Evolutionary conservation across 495 filamentous ascomycete genomes (phyloP).

Genomic region (Penicillium soppii): DNA sequence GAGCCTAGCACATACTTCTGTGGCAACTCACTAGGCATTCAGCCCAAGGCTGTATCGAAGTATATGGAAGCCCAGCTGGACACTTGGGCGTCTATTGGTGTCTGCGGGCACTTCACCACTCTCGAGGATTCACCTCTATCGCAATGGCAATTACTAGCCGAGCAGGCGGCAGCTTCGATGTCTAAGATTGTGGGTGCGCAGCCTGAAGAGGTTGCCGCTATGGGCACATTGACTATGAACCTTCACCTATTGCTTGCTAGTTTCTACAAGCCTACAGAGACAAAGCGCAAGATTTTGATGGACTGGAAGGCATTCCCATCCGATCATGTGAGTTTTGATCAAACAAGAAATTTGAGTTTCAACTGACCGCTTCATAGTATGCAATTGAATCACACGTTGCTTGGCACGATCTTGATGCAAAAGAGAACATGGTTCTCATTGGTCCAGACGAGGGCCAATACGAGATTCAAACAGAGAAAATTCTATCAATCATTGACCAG

Average conservation of each 20-base stretch:
- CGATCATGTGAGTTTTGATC: conserved; percentile 64
- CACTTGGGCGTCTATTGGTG: conserved; percentile 88
- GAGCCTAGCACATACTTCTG: conserved; percentile 77
- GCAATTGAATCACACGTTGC: conserved; percentile 86
- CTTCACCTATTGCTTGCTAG: conserved; percentile 85
- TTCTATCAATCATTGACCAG: conserved; percentile 70
- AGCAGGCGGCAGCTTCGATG: conserved; percentile 69
- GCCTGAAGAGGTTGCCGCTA: conserved; percentile 78
- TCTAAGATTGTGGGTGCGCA: conserved; percentile 79
- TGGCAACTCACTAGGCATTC: conserved; percentile 91
- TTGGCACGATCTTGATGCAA: conserved; percentile 69
- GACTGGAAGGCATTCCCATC: conserved; percentile 95
- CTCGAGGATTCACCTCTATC: conserved; percentile 71
- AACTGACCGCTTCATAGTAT: conserved; percentile 53
- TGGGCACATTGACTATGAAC: conserved; percentile 92
- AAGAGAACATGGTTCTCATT: conserved; percentile 73
- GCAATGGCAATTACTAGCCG: conserved; percentile 77
- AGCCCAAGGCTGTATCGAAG: conserved; percentile 70
- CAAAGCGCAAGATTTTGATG: conserved; percentile 81
- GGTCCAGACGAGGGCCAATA: conserved; percentile 54
- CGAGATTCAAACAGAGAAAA: conserved; percentile 66
- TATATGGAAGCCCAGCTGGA: conserved; percentile 77
- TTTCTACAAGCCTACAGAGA: conserved; percentile 79
- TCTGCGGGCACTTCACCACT: conserved; percentile 85
- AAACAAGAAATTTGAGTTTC: background rate